Evolutionary conservation across 1,284 basidiomycete species (phyloP), one percentile per base, ranked within the genome.

Genomic region (Moniliophthora roreri): DNA sequence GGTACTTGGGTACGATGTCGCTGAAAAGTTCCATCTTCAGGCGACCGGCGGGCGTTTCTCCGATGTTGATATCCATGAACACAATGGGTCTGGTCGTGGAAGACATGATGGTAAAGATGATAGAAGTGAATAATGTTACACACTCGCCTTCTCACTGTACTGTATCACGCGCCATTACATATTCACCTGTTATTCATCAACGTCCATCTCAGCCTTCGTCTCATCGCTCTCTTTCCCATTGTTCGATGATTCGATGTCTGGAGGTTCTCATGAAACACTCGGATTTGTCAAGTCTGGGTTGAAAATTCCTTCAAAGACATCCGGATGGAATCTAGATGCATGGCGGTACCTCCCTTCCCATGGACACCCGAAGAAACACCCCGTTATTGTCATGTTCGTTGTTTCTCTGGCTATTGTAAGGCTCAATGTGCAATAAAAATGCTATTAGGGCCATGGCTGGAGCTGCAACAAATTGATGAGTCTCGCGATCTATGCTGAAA

Each of bases 1-100:
- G 9, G 69, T 80, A 90, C 93, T 91, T 94, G 48, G 95, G 94
- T 0, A 91, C 92, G 48, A 95, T 84, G 65, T 97, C 95, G 57
- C 84, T 91, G 71, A 94, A 96, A 11, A 97, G 75, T 68, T 95
- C 96, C 85, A 98, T 96, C 75, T 98, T 98, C 64, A 99, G 80
- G 23, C 96, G 77, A 3, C 96, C 96, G 4, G 92, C 93, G 36
- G 93, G 89, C 0, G 92, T 95, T 70, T 98, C 96, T 28, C 96
- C 96, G 47, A 98, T 97, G 48, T 91, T 84, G 57, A 98, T 78
- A 68, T 99, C 96, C 82, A 99, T 95, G 71, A 98, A 99, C 37
- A 98, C 95, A 52, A 98, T 76, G 0, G 96, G 96, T 26, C 93
- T 80, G 0, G 74, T 70, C 37, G 69, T 62, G 35, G 70, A 60